Percentiles rank a stretch among this genome's conserved stretches.
phyloP scores from a whole-genome alignment of 306 rosid genomes.

The Casuarina equisetifolia region DNA sequence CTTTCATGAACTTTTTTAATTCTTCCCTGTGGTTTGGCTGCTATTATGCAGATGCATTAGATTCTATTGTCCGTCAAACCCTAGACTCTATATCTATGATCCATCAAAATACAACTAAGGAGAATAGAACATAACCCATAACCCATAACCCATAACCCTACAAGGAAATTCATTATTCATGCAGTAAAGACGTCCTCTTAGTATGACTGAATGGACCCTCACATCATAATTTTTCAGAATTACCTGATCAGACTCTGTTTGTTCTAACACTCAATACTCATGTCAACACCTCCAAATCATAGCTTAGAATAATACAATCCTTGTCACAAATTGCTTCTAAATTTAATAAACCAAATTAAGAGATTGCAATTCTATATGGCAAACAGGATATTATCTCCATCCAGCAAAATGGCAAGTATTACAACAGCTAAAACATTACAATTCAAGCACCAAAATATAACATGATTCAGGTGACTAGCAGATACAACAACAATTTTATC shows the following conservation, averaged over 20 bases:
- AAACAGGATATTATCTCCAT: neutral
- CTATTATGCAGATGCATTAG: neutral
- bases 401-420: slow-evolving; percentile 6
- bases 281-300: neutral
- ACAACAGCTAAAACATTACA: slow-evolving; percentile 5
- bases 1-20: neutral
- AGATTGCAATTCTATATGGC: neutral
- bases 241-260: neutral
- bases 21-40: neutral
- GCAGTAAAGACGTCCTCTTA: neutral
- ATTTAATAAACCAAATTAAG: neutral
- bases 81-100: neutral
- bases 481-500: neutral
- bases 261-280: neutral
- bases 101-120: neutral
- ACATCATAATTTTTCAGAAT: neutral
- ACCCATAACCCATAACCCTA: neutral
- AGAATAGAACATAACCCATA: neutral
- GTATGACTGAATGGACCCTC: neutral
- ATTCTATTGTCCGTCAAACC: neutral
- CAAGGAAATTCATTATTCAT: neutral
- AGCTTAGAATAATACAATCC: neutral
- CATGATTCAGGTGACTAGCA: neutral
- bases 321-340: neutral
- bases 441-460: slow-evolving; percentile 6